Evolutionary conservation across 2,329 filamentous ascomycete species (phyloP).

Genomic region (Fusarium circinatum): DNA sequence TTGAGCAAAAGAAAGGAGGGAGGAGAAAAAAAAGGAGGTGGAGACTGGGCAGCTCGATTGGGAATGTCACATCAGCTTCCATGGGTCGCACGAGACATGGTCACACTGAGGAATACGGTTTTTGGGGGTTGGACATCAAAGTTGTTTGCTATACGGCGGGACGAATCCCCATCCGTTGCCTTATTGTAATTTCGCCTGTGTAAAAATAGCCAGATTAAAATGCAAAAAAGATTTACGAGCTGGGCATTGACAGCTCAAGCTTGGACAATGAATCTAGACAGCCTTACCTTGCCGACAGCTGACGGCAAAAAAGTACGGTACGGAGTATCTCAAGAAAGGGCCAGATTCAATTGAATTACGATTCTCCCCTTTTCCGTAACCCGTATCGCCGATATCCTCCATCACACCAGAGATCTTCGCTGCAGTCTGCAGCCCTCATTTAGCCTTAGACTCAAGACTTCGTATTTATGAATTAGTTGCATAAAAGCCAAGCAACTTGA

Average conservation of each 20-base stretch:
- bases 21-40: background rate
- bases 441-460: constrained; percentile 6
- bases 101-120: constrained; percentile 3
- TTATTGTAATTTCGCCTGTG: background rate
- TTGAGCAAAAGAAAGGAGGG: background rate
- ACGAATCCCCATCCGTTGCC: background rate
- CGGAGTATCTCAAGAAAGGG: background rate
- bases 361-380: background rate
- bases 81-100: background rate
- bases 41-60: background rate
- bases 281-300: background rate
- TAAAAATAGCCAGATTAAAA: background rate
- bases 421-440: background rate
- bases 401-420: background rate
- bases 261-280: background rate
- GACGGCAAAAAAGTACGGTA: background rate
- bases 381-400: background rate
- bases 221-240: background rate
- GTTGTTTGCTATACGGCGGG: background rate
- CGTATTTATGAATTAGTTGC: constrained; percentile 21
- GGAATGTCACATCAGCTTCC: constrained; percentile 12
- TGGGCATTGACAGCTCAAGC: background rate
- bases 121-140: background rate
- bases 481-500: constrained; percentile 4
- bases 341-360: background rate